These are phyloP conservation scores for Tuber calosporum DNA, from an alignment of 495 filamentous ascomycete species.

Conservation along the genomic window DNA sequence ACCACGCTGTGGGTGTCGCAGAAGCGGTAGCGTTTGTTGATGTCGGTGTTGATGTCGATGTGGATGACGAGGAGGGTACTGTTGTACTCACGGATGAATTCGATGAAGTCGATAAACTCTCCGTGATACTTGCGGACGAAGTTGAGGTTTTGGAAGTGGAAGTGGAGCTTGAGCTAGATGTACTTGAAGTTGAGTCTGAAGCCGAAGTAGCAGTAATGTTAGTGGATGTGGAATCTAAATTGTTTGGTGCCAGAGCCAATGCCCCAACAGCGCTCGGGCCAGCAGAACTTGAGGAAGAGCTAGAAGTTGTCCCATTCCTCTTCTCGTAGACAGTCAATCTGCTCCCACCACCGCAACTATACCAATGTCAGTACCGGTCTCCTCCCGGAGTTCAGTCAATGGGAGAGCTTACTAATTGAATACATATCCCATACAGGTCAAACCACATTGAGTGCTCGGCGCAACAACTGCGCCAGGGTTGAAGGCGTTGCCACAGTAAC, in stretches of 20 bases:
- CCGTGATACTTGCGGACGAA: not conserved
- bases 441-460: conserved; percentile 14
- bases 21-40: conserved; percentile 11
- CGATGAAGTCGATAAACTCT: not conserved
- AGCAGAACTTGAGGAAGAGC: not conserved
- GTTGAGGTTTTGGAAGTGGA: not conserved
- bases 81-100: not conserved
- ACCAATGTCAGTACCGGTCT: conserved; percentile 3
- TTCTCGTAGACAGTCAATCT: conserved; percentile 23
- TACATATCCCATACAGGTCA: conserved; percentile 15
- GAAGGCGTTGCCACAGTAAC: conserved; percentile 24
- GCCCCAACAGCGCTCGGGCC: not conserved
- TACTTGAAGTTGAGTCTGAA: not conserved
- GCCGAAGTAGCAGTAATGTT: not conserved
- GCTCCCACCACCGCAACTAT: conserved; percentile 33
- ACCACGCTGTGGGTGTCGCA: conserved; percentile 37
- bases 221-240: not conserved
- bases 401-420: conserved; percentile 18
- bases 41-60: too few species aligned
- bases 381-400: not conserved
- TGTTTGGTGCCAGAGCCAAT: too few species aligned
- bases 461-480: conserved; percentile 11
- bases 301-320: conserved; percentile 7
- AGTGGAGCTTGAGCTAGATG: conserved; percentile 1
- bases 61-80: not conserved